These are phyloP conservation scores for Taiwanofungus camphoratus DNA, from an alignment of 1,284 basidiomycete species.

Conservation along the genomic window DNA sequence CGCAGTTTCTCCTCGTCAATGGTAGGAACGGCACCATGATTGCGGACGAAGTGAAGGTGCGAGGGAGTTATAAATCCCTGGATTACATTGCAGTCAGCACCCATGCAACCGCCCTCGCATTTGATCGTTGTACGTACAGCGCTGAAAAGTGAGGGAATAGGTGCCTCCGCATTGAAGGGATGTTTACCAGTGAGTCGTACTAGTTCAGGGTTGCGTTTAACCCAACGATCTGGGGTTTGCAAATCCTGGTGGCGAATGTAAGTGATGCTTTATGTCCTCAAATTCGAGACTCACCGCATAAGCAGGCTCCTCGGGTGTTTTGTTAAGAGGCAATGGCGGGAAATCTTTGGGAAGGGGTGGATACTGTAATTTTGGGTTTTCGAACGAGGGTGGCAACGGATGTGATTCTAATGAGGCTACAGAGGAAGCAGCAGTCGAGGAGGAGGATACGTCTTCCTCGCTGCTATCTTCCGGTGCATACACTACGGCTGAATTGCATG, in stretches of 20 bases:
- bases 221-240: constrained; percentile 39
- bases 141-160: constrained; percentile 42
- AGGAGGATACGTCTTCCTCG: not conserved
- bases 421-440: not conserved
- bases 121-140: constrained; percentile 22
- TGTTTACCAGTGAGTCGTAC: constrained; percentile 55
- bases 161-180: constrained; percentile 58
- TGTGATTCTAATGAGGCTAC: not conserved
- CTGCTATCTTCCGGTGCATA: not conserved
- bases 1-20: constrained; percentile 34
- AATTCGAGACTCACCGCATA: constrained; percentile 8
- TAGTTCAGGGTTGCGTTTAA: constrained; percentile 34
- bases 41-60: constrained; percentile 62
- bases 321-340: constrained; percentile 13
- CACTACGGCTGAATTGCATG: no score
- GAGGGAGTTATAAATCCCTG: constrained; percentile 60
- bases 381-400: constrained; percentile 4
- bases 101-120: not conserved
- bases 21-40: constrained; percentile 59
- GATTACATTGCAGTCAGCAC: no score
- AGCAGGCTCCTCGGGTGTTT: constrained; percentile 10
- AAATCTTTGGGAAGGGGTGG: constrained; percentile 10
- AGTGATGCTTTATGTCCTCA: not conserved
- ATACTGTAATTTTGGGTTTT: constrained; percentile 8
- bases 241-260: constrained; percentile 18